Evolutionary conservation across 2,329 filamentous ascomycete species (phyloP), one percentile per base, ranked within the genome.

Genomic region (Sarocladium kiliense): DNA sequence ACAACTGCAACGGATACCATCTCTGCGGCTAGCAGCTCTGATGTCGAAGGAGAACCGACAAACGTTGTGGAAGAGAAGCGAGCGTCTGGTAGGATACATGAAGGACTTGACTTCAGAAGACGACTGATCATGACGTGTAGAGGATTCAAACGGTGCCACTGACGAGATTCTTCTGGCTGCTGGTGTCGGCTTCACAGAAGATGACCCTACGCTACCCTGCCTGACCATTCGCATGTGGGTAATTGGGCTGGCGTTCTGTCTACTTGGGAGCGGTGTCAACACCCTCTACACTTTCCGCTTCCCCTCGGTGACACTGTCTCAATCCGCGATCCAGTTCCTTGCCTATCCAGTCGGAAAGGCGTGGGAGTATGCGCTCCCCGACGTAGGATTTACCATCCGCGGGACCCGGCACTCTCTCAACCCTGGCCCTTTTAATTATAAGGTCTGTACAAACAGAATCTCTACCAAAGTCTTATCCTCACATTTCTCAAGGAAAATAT

Each of bases 401-500:
- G 67, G 67, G 2, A 53, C 37, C 10, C 60, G 64, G 1, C 54
- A 64, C 10, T 65, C 67, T 54, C 57, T 75, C 3, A 77, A 77
- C 53, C 74, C 74, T 6, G 68, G 73, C 1, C 67, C 70, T 0
- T 70, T 69, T 55, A 70, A 70, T 50, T 63, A 68, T 56, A 70
- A 44, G 41, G 41, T 84, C 63, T 80, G 84, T 60, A 79, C n/a
- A n/a, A n/a, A n/a, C n/a, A n/a, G n/a, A n/a, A n/a, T n/a, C n/a
- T n/a, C n/a, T n/a, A n/a, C n/a, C n/a, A n/a, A n/a, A n/a, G n/a
- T n/a, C n/a, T n/a, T n/a, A n/a, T n/a, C n/a, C n/a, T n/a, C n/a
- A n/a, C n/a, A n/a, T 80, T 71, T 65, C 83, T 16, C 77, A 44
- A 44, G 37, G 72, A 69, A 64, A 79, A 82, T 60, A 77, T 78